Evolutionary conservation across 208 protist species (phyloP), one percentile per base, ranked within the genome.

Genomic region (Crithidia mellificae): DNA sequence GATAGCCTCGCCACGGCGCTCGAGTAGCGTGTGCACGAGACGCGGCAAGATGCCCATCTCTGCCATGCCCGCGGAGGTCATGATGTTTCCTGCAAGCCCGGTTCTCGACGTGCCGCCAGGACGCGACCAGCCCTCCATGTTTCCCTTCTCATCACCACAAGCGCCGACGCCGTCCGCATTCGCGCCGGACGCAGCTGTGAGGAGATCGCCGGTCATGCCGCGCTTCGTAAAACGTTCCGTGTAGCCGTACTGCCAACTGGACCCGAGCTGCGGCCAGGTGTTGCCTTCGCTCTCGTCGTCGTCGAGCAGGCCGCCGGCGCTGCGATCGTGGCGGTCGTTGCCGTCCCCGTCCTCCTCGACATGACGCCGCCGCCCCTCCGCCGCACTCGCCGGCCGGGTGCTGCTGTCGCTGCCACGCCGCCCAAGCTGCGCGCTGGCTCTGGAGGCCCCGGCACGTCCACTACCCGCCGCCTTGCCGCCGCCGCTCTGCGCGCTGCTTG

Each of bases 41-140:
- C 90, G 85, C 9, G 90, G 90, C 27, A 95, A 56, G 38, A 95
- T 88, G 24, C 90, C 90, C 78, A 95, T 87, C 43, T 74, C 63
- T 34, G 44, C 49, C 41, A 58, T 72, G 52, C 44, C 46, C 34
- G 49, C 53, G 2, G 36, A 43, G 0, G 30, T 51, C 57, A 63
- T 63, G 19, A 52, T 14, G 68, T 24, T 30, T 15, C 53, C 41
- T 1, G 41, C 38, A 2, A 27, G 2, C 7, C 30, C 30, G n/a
- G n/a, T n/a, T 41, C 36, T 12, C 9, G 9, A 6, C 19, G 30
- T 19, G 30, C 2, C 6, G 17, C 41, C 20, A 27, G 12, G 3
- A 41, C 27, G 56, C 7, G 22, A 20, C 25, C 41, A 51, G 12
- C 64, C 36, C 6, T 41, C 19, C n/a, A 57, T 30, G 55, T 43